Evolutionary conservation across 1,284 basidiomycete species (phyloP), one percentile per base, ranked within the genome.

Genomic region (Pterulicium gracile): DNA sequence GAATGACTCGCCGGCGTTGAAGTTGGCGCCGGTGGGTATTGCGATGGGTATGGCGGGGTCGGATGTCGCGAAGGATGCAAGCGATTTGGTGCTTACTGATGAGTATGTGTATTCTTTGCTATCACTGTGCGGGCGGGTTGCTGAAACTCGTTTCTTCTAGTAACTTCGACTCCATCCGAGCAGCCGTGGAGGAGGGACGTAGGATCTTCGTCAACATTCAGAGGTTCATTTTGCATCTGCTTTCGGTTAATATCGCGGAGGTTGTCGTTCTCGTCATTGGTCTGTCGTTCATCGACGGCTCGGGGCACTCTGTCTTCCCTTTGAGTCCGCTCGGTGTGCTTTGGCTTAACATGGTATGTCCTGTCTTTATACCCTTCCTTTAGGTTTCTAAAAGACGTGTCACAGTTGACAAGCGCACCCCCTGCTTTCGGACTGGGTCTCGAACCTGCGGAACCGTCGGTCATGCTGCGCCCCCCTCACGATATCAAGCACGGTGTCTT

Each of bases 41-140:
- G 81, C 76, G 7, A 85, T 87, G 81, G 82, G 81, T 27, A 60
- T 65, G 58, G 75, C 71, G 3, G 81, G 81, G n/a, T 75, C 74
- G 4, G 81, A 85, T 53, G 81, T 85, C 21, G 81, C 82, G 34
- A 78, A 77, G 56, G 73, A 72, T 46, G 67, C 69, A 3, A 69
- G 76, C 14, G 78, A 81, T 57, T 66, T 85, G 43, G 80, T 85
- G 0, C 64, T 85, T 44, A 74, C 76, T 23, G 79, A 84, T 56
- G 80, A 86, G 64, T 50, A 1, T n/a, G 27, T 32, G 10, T 32
- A 32, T 32, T n/a, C n/a, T 32, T 32, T 32, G n/a, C n/a, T n/a
- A n/a, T 32, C 27, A 32, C n/a, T 32, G 10, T n/a, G n/a, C n/a
- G n/a, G 27, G n/a, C n/a, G 27, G 27, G 7, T 32, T 32, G n/a